Conservation (phyloP, 2,329 filamentous ascomycete genomes). For the Pseudogymnoascus sp. region DNA sequence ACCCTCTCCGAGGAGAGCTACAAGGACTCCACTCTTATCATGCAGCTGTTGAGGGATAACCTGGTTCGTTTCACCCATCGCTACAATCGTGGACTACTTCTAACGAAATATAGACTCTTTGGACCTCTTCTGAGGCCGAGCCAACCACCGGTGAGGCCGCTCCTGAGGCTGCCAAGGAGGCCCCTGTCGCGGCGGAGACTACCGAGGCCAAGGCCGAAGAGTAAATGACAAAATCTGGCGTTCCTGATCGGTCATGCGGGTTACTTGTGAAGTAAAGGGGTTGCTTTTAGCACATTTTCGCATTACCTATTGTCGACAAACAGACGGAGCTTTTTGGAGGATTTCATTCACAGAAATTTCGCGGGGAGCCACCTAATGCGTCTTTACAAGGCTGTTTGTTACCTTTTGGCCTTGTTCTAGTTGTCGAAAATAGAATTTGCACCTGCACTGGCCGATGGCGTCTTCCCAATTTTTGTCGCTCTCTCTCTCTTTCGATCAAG, state of each 20-base stretch:
- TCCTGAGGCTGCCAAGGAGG: conserved; percentile 42
- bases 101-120: conserved; percentile 68
- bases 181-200: conserved; percentile 50
- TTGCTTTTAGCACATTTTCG: conserved; percentile 27
- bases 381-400: neutral
- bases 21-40: conserved; percentile 98
- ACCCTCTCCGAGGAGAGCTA: conserved; percentile 96
- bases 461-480: conserved; percentile 7
- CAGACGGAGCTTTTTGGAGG: conserved; percentile 24
- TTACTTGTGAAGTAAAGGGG: conserved; percentile 24
- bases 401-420: conserved; percentile 3
- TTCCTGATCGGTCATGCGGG: conserved; percentile 28
- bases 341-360: conserved; percentile 23
- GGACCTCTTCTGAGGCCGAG: conserved; percentile 98
- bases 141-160: conserved; percentile 53
- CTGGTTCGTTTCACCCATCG: conserved; percentile 36
- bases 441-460: conserved; percentile 15
- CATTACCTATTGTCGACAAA: conserved; percentile 18
- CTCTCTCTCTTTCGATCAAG: conserved; percentile 3
- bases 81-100: conserved; percentile 14
- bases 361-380: conserved; percentile 14
- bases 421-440: conserved; percentile 7
- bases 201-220: conserved; percentile 27
- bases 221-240: conserved; percentile 26
- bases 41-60: conserved; percentile 98